Conservation (phyloP, 345 rosid genomes). For the Ceriops tagal region DNA sequence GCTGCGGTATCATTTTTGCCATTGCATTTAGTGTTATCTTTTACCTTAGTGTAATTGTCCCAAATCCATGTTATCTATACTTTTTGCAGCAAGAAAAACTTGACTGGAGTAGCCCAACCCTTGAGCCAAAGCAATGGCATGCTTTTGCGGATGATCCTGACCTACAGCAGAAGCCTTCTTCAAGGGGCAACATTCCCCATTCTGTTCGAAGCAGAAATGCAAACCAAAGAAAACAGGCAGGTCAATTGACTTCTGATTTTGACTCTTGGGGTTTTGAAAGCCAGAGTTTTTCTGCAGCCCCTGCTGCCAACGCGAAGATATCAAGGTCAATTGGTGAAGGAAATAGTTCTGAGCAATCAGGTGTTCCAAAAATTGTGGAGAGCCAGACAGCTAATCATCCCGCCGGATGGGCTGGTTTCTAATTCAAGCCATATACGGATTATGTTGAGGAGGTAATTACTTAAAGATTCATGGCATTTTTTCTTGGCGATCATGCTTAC, state of each 20-base stretch:
- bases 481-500: background rate
- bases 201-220: conserved; percentile 53
- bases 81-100: conserved; percentile 41
- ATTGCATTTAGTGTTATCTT: background rate
- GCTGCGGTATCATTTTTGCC: conserved; percentile 37
- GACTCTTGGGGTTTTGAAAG: conserved; percentile 85
- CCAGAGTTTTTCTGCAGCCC: conserved; percentile 61
- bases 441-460: no score
- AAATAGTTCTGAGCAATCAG: conserved; percentile 40
- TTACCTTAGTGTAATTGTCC: background rate
- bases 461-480: background rate
- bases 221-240: conserved; percentile 44
- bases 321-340: conserved; percentile 43
- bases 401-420: conserved; percentile 99
- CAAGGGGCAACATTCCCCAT: conserved; percentile 36
- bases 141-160: conserved; percentile 64
- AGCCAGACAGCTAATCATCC: conserved; percentile 63
- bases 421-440: conserved; percentile 8
- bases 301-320: conserved; percentile 33
- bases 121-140: conserved; percentile 65
- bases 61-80: conserved; percentile 6
- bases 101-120: conserved; percentile 43
- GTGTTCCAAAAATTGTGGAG: conserved; percentile 43
- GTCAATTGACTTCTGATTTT: conserved; percentile 40
- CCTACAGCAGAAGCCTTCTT: conserved; percentile 36